Evolutionary conservation across 2,329 filamentous ascomycete genomes (phyloP), one percentile per base, ranked within the genome.

Genomic region (Cladophialophora immunda): DNA sequence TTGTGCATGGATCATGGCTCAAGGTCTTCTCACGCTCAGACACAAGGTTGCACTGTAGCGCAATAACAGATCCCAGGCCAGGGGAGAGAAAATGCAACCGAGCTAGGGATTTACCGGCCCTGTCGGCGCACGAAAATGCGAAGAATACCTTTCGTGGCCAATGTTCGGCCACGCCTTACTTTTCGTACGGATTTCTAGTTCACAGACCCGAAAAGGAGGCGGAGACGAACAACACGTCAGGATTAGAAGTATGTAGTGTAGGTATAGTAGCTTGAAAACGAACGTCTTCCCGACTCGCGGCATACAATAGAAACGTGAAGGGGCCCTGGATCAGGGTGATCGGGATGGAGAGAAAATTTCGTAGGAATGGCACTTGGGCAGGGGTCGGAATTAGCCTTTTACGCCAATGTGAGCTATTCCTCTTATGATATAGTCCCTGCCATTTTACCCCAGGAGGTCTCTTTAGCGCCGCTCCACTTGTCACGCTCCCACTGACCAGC

Each of bases 331-430:
- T 41, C n/a, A 50, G 19, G 4, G 45, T 11, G 11, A 9, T 13
- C 6, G 17, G 45, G 45, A 4, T 5, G 45, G 45, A 50, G 45
- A 25, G 45, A 50, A 27, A 50, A 25, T 25, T 3, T 50, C 19
- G 19, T 13, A 11, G 8, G 22, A 25, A 50, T 25, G 9, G 9
- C 6, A 25, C 19, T 7, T 50, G 25, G 45, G 45, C 45, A 50
- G 56, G 56, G 47, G 62, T 53, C 54, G 30, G 25, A 38, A 59
- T 64, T 64, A 59, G 56, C 45, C 55, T 59, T 34, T 59, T 29
- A 15, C 32, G 56, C 62, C 32, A 55, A 25, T 4, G 2, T 7
- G 1, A 3, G 2, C 32, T 45, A 58, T 34, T 7, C 62, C 13
- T 4, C 47, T 13, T 41, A 3, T 32, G 11, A 34, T 15, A 13